Base-by-base conservation (phyloP, 1,284 basidiomycete species). In the Boletus semigastroideus region DNA sequence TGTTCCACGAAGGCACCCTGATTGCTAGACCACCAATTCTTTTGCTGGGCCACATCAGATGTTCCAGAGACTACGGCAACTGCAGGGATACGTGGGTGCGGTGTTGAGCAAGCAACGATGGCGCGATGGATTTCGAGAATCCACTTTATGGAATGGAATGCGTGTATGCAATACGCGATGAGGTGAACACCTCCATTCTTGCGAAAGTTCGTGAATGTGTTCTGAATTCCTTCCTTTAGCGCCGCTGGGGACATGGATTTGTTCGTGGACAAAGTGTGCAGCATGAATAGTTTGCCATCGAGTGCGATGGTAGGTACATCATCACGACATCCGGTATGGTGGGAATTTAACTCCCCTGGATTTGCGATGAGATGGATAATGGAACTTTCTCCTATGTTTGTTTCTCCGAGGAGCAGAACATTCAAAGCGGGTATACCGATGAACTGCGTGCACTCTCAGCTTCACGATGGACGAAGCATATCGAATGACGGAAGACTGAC, bases 381-480 rank as follows among this genome's bases (percentile, higher is more conserved):
- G 46, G 59, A 66, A 48, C 22, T 22, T n/a, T 60, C 51, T 30
- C 52, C 59, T 2, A 57, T 44, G 40, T 33, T 39, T 14, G 54
- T 67, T 40, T 66, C 65, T 34, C 63, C 65, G 3, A 64, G 37
- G 34, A 64, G 57, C 11, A 64, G n/a, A 25, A 64, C 36, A 43
- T 64, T 62, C 17, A 53, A 50, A 43, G 46, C 20, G 7, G 37
- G 14, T n/a, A 47, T 48, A 20, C 25, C 46, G 25, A 33, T 41
- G 38, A 44, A 27, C 65, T 64, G 42, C 28, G 25, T 28, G 43
- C 12, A 31, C 30, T 6, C 34, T 64, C 22, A 64, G 46, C 28
- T 5, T 41, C n/a, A 14, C 9, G 46, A 42, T n/a, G 12, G 16
- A 45, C 42, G 28, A 25, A 37, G 44, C 2, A 2, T 2, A 36